Conservation (phyloP, 345 rosid genomes). For the Turritis glabra region DNA sequence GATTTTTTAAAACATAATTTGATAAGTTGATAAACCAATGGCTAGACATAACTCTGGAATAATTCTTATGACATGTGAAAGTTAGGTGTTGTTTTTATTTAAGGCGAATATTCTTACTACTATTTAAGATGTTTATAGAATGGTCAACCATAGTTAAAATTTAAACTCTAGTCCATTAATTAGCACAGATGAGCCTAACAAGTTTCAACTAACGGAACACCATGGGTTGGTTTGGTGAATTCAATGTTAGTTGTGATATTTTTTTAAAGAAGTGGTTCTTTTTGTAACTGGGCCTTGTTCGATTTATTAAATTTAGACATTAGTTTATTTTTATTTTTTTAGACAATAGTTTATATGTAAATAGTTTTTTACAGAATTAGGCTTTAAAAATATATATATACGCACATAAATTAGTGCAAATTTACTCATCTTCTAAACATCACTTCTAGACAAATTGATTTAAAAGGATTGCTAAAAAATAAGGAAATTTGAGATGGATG, state of each 20-base stretch:
- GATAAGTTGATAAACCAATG: background rate
- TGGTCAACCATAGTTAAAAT: background rate
- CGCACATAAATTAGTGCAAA: background rate
- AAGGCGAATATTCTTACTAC: background rate
- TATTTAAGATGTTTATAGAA: background rate
- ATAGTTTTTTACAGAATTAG: no score
- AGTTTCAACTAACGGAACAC: background rate
- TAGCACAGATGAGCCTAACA: background rate
- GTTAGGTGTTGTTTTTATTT: background rate
- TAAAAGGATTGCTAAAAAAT: background rate
- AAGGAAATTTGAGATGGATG: background rate
- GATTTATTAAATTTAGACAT: background rate
- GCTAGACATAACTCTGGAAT: background rate
- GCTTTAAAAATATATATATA: background rate
- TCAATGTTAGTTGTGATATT: background rate
- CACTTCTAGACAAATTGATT: background rate
- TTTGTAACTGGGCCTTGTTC: constrained; percentile 4
- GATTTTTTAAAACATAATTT: no score
- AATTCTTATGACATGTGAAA: background rate
- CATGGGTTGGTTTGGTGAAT: background rate
- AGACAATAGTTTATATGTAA: no score
- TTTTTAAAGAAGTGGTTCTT: background rate
- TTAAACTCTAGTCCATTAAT: background rate
- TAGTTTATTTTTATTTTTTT: no score
- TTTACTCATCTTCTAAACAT: background rate